A percentile compares a stretch with the other conserved stretches of the same genome.
These are phyloP conservation scores for Eragrostis curvula DNA, from an alignment of 176 grass and related monocot species.

Conservation along the genomic window DNA sequence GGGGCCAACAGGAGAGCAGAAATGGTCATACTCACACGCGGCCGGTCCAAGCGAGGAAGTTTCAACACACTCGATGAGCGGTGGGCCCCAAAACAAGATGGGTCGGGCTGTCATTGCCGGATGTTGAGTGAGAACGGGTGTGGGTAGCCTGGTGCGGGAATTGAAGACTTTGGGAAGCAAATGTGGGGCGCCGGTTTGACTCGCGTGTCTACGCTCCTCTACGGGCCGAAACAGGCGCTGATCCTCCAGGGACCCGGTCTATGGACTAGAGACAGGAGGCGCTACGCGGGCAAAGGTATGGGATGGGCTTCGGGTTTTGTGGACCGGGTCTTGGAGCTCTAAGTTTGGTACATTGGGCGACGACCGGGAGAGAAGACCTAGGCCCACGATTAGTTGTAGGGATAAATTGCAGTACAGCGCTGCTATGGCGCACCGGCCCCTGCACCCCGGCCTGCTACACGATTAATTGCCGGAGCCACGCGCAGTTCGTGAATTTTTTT, in stretches of 20 bases:
- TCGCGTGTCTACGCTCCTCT: neutral
- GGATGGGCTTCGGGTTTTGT: neutral
- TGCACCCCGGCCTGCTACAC: no score
- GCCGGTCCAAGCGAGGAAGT: neutral
- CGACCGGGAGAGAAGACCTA: neutral
- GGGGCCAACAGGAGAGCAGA: neutral
- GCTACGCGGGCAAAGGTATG: neutral
- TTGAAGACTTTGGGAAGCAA: slow-evolving; percentile 33
- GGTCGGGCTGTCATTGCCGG: neutral
- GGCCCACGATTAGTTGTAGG: neutral
- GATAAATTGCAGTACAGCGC: no score
- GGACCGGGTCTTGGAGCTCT: neutral
- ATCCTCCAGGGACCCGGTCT: neutral
- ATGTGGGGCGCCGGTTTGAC: slow-evolving; percentile 41
- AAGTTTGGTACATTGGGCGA: neutral
- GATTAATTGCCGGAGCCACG: no score
- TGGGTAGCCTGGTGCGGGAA: neutral
- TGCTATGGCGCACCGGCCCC: no score
- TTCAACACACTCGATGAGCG: accelerated
- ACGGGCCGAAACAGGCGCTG: neutral
- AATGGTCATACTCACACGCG: slow-evolving; percentile 27
- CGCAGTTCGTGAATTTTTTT: no score
- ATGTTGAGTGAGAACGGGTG: neutral
- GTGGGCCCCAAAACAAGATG: accelerated
- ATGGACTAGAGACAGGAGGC: neutral